phyloP scores from a whole-genome alignment of 2,329 filamentous ascomycete species.

The Ceratocystis variospora region DNA sequence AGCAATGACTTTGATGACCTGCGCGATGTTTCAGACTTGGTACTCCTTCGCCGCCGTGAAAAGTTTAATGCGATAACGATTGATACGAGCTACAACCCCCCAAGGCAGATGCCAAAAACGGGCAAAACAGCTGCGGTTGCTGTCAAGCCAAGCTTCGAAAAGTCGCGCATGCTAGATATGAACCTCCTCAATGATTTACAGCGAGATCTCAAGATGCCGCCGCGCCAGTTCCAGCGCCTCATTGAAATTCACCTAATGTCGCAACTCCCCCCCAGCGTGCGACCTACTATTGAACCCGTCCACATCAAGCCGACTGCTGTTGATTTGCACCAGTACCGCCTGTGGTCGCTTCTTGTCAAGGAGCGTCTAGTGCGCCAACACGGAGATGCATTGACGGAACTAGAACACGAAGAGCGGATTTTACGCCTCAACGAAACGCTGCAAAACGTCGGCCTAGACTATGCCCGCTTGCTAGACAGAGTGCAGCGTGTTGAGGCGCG shows the following conservation, averaged over 20 bases:
- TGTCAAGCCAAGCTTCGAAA: slow-evolving; percentile 16
- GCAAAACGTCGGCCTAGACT: slow-evolving; percentile 55
- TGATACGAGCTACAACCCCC: slow-evolving; percentile 37
- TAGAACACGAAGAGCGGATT: slow-evolving; percentile 53
- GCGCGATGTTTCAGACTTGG: slow-evolving; percentile 60
- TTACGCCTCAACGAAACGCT: slow-evolving; percentile 60
- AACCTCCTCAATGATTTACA: slow-evolving; percentile 44
- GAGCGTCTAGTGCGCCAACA: slow-evolving; percentile 65
- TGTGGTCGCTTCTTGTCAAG: slow-evolving; percentile 67
- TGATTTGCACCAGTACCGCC: slow-evolving; percentile 41
- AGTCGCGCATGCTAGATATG: slow-evolving; percentile 28
- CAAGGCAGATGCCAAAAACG: slow-evolving; percentile 29
- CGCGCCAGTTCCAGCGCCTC: slow-evolving; percentile 61
- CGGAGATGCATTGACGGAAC: slow-evolving; percentile 52
- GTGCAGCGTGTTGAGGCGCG: slow-evolving; percentile 28
- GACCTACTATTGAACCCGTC: slow-evolving; percentile 34
- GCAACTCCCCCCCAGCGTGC: slow-evolving; percentile 41
- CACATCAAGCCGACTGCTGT: slow-evolving; percentile 29
- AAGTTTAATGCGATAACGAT: slow-evolving; percentile 45
- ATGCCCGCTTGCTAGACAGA: slow-evolving; percentile 47
- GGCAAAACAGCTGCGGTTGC: slow-evolving; percentile 5
- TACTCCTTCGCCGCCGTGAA: slow-evolving; percentile 45
- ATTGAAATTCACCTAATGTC: slow-evolving; percentile 64
- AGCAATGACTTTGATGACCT: slow-evolving; percentile 75
- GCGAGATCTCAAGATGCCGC: slow-evolving; percentile 53